Base-by-base conservation (phyloP, 1,139 yeast genomes). In the Lodderomyces margitis region DNA sequence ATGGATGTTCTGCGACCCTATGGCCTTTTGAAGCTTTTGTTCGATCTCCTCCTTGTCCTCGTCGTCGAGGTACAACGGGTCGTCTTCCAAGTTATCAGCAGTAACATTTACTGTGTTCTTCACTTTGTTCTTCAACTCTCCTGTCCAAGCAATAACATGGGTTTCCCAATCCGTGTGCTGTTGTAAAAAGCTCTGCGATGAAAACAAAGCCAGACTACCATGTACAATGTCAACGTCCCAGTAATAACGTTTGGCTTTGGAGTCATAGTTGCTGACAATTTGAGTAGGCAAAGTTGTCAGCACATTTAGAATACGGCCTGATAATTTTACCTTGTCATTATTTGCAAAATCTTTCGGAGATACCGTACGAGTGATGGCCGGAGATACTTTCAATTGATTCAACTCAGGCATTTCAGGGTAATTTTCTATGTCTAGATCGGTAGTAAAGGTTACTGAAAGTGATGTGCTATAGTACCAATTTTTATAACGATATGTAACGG, bases 131-230 rank as follows among this genome's bases (percentile, higher is more conserved):
- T 71, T 70, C 48, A 89, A 70, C 61, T 89, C 98, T 21, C 98
- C 98, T 0, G 97, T 86, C 99, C 99, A 94, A 1, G 91, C 97
- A 42, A 94, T 82, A 45, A 88, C 66, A 49, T 88, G 87, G 37
- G 91, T 83, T 50, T 88, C 94, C 94, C 97, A 92, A 17, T 80
- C 78, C 0, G 89, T 76, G 36, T 79, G 80, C 39, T 81, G 77
- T 40, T 74, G 74, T 44, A 92, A 66, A 55, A 78, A 83, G 48
- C 73, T 72, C 49, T 86, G 78, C 4, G 95, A 81, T 6, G 95
- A 81, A 57, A 84, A 84, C 39, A 91, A 66, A 0, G 98, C 95
- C 11, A 94, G 83, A 55, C 87, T 86, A 1, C 98, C 98, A 20
- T 92, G 73, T 15, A 88, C 74, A 5, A 82, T 80, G 43, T 74